Conservation (phyloP, 1,284 basidiomycete genomes). For the Pseudozyma hubeiensis region DNA sequence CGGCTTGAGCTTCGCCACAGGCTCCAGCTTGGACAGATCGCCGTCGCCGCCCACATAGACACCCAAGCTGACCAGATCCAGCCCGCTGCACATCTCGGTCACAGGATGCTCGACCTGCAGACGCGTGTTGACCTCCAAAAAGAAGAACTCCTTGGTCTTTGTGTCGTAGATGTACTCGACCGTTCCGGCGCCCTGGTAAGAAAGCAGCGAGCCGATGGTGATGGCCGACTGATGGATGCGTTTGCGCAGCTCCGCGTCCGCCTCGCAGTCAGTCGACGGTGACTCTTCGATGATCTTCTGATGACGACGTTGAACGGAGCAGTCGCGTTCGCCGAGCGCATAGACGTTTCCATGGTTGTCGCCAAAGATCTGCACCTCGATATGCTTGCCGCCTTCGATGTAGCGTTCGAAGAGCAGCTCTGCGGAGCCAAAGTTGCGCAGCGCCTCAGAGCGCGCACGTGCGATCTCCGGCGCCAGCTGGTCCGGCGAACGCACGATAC, state of each 20-base stretch:
- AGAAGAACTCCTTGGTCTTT: conserved; percentile 74
- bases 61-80: conserved; percentile 19
- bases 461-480: conserved; percentile 67
- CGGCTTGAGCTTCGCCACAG: conserved; percentile 61
- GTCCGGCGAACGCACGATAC: conserved; percentile 72
- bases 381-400: conserved; percentile 69
- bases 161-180: conserved; percentile 79
- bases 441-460: background rate
- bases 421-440: conserved; percentile 71
- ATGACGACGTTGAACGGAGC: conserved; percentile 75
- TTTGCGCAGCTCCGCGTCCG: conserved; percentile 1
- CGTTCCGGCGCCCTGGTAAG: conserved; percentile 76
- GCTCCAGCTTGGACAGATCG: conserved; percentile 67
- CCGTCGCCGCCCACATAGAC: conserved; percentile 63
- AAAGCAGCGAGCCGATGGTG: conserved; percentile 4
- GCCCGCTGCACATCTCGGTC: conserved; percentile 70
- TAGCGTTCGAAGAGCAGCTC: conserved; percentile 76
- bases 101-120: conserved; percentile 81
- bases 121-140: conserved; percentile 81
- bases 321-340: conserved; percentile 76
- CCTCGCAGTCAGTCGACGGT: conserved; percentile 69
- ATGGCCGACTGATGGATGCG: conserved; percentile 1
- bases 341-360: conserved; percentile 75
- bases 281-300: conserved; percentile 75
- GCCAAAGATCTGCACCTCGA: conserved; percentile 79